Conservation (phyloP, 768 basidiomycete genomes). For the Rickenella mellea region DNA sequence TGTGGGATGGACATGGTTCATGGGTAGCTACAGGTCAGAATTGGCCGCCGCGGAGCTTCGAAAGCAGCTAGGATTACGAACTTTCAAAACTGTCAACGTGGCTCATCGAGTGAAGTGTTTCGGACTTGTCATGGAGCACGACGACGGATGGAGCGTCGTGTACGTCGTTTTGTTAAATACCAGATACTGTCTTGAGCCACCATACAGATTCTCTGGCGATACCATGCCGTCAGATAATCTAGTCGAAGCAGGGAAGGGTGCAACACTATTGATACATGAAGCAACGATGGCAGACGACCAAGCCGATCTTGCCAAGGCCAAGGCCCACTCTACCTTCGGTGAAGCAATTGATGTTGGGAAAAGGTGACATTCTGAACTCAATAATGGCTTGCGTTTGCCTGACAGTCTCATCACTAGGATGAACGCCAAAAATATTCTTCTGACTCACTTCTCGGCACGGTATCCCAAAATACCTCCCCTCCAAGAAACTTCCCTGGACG, state of each 20-base stretch:
- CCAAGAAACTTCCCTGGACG: slow-evolving; percentile 16
- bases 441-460: slow-evolving; percentile 93
- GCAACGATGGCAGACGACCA: slow-evolving; percentile 88
- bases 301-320: slow-evolving; percentile 55
- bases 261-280: slow-evolving; percentile 88
- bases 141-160: slow-evolving; percentile 72
- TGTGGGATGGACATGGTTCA: no score
- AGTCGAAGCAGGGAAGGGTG: slow-evolving; percentile 48
- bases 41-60: slow-evolving; percentile 36
- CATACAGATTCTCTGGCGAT: slow-evolving; percentile 82
- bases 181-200: slow-evolving; percentile 3
- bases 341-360: slow-evolving; percentile 77
- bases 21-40: slow-evolving; percentile 28
- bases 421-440: slow-evolving; percentile 74
- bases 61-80: slow-evolving; percentile 42
- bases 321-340: slow-evolving; percentile 85
- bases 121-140: slow-evolving; percentile 59
- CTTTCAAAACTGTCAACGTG: slow-evolving; percentile 63
- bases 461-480: slow-evolving; percentile 80
- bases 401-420: slow-evolving; percentile 40
- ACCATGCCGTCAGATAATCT: slow-evolving; percentile 70
- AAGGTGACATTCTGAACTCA: slow-evolving; percentile 31
- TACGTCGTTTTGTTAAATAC: slow-evolving; percentile 24
- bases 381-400: not conserved
- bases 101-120: slow-evolving; percentile 64